Base-by-base conservation (phyloP, 768 basidiomycete genomes). In the Leccinum truebloodii region DNA sequence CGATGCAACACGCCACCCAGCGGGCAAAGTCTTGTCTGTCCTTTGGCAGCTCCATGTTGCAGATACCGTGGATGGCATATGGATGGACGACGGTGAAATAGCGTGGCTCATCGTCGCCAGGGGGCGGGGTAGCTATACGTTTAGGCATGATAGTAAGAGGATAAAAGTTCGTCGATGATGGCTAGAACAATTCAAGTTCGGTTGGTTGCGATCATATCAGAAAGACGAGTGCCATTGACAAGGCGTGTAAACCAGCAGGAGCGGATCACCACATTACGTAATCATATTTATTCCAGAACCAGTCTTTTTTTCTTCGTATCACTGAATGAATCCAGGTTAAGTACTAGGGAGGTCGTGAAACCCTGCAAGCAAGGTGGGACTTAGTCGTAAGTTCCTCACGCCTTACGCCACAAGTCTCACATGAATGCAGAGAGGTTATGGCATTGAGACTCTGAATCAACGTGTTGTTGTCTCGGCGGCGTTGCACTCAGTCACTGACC, bases 71-170 rank as follows among this genome's bases (percentile, higher is more conserved):
- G 57, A 67, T 68, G 0, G 80, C 80, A 58, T 79, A 82, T 0
- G 81, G 82, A 41, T 76, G 61, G 1, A 79, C 76, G 63, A 82
- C 76, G n/a, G 78, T 76, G 6, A 82, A 67, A 61, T 78, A 81
- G 39, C 71, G 67, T 0, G 80, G 80, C 53, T 80, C 82, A 35
- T 82, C 80, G 35, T 79, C 75, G 7, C 65, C 66, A 10, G 78
- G 78, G 9, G 77, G 78, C 1, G 80, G 81, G 3, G 81, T 80
- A 44, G 66, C 59, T 4, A 69, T 57, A 14, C 81, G 80, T 64
- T 80, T 80, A 1, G 76, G 76, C 81, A 81, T 70, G 65, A 39
- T 68, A 59, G 61, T 51, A 1, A 46, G 61, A 9, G 54, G 10
- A 10, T 30, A 50, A 54, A 41, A 13, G 18, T 35, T 50, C 20